Evolutionary conservation across 1,139 yeast genomes (phyloP), one percentile per base, ranked within the genome.

Genomic region (Blastobotrys illinoisensis): DNA sequence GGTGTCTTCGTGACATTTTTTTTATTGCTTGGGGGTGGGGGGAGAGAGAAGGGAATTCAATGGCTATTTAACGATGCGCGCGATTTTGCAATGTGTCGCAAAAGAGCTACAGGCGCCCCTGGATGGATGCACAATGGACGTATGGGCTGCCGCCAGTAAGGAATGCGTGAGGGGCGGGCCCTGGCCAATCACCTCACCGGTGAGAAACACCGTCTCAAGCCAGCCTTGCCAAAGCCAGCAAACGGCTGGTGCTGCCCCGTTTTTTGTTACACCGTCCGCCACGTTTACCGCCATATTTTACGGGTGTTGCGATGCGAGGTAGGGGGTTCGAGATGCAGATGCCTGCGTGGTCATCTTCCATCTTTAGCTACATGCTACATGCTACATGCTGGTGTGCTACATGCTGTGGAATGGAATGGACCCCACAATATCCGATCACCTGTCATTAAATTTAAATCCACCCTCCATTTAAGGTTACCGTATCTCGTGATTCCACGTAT

Each of bases 1-100:
- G 60, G 54, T 65, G 68, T 53, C 46, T 9, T 44, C 51, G 48
- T 20, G 46, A 32, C 40, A 32, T 32, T 32, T 55, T 60, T 52
- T 60, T 61, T 36, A 61, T 48, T 46, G 20, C 13, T 32, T 32
- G 40, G 40, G 40, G 40, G 13, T 13, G 7, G 40, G 40, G 40
- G 32, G 32, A 26, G 11, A 26, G 7, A n/a, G 16, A 32, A 32
- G 7, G 40, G 16, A 32, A 32, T 13, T 32, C 40, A 5, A 6
- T 5, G 14, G 40, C 13, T 11, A 7, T 32, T 32, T 32, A 32
- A 32, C 16, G 40, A 32, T 32, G 40, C 40, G 40, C 40, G 40
- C 40, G 40, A 32, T 32, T 32, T 32, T 13, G n/a, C 13, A 11
- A 32, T 32, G 16, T 32, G 40, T 32, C 40, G 40, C 40, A 32